Conservation (phyloP, 176 grass and related monocot species). For the Carex littledalei region DNA sequence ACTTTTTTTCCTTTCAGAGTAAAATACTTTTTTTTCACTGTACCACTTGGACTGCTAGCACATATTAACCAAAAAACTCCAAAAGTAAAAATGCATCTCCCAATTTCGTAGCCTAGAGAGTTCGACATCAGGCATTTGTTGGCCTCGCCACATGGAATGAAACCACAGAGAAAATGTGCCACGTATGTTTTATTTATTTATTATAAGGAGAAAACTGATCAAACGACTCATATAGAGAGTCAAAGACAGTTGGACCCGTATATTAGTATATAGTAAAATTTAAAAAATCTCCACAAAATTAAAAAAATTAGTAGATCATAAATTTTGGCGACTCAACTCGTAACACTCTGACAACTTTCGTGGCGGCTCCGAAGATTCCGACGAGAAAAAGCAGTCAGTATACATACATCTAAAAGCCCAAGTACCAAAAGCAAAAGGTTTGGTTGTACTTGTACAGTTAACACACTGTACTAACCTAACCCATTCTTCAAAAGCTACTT, state of each 20-base stretch:
- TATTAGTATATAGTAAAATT: too few species aligned
- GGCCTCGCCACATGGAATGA: too few species aligned
- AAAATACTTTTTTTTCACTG: neutral
- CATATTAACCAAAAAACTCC: neutral
- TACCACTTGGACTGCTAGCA: neutral
- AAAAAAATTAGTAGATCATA: neutral
- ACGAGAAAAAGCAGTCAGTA: neutral
- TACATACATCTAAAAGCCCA: neutral
- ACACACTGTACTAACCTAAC: neutral
- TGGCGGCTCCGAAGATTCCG: neutral
- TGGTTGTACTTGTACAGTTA: neutral
- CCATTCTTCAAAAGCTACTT: neutral
- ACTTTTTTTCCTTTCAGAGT: too few species aligned
- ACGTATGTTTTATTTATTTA: too few species aligned
- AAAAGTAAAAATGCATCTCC: neutral
- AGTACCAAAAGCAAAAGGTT: neutral
- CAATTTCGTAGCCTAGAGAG: too few species aligned
- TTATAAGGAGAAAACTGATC: too few species aligned
- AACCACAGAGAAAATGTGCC: too few species aligned
- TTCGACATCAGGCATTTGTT: too few species aligned
- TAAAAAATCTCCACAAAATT: too few species aligned
- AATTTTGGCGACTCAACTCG: neutral
- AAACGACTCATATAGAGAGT: too few species aligned
- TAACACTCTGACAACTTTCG: neutral
- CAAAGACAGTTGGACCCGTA: too few species aligned